Evolutionary conservation across 768 basidiomycete species (phyloP).

Genomic region (Galerina sulciceps): DNA sequence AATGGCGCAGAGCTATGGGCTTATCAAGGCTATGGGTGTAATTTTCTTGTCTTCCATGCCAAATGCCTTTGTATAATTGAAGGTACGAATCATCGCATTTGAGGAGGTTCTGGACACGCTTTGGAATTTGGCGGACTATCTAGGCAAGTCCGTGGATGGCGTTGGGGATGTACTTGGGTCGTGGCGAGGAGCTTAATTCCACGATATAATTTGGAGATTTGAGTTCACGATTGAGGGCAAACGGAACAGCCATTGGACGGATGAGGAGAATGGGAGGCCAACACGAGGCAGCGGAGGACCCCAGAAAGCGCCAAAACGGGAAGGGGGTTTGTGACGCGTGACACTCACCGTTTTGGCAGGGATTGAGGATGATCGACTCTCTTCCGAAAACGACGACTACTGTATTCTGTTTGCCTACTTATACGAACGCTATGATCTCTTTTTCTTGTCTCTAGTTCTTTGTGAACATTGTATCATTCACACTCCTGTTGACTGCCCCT

Average conservation of each 20-base stretch:
- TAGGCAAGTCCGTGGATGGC: too few species aligned
- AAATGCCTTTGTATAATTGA: too few species aligned
- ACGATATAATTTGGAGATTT: too few species aligned
- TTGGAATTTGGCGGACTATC: too few species aligned
- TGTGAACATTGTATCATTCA: conserved; percentile 17
- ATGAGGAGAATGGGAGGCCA: neutral
- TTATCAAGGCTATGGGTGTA: too few species aligned
- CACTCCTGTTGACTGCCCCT: conserved; percentile 16
- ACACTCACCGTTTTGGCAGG: neutral
- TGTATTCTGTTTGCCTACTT: conserved; percentile 2
- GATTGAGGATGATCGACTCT: neutral
- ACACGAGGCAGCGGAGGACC: conserved; percentile 3
- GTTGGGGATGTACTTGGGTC: too few species aligned
- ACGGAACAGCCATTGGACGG: neutral
- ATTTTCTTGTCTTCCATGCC: too few species aligned
- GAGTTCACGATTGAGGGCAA: neutral
- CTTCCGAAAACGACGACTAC: conserved; percentile 1
- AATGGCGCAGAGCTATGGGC: too few species aligned
- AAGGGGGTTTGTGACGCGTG: conserved; percentile 6
- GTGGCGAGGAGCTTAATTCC: too few species aligned
- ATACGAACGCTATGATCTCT: conserved; percentile 4
- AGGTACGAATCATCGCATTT: too few species aligned
- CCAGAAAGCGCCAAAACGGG: neutral
- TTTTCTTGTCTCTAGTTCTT: conserved; percentile 11
- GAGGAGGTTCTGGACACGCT: too few species aligned